phyloP scores from a whole-genome alignment of 2,329 filamentous ascomycete genomes.

The Phoma sp. region DNA sequence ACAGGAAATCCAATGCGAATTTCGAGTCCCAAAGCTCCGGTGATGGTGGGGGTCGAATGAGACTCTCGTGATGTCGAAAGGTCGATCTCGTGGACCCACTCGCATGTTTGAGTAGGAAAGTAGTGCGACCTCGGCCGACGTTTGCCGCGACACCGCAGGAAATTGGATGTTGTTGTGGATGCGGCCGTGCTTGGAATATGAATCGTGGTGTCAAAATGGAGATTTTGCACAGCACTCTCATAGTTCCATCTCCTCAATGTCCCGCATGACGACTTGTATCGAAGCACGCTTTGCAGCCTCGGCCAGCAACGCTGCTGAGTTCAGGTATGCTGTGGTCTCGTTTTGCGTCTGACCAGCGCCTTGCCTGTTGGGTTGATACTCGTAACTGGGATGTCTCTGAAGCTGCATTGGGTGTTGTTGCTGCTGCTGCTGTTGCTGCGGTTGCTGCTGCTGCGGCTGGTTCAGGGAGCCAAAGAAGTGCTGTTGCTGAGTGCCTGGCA shows the following conservation, averaged over 20 bases:
- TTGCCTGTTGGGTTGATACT: conserved; percentile 45
- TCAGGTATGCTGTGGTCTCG: conserved; percentile 69
- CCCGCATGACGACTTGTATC: conserved; percentile 85
- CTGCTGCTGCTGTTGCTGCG: conserved; percentile 38
- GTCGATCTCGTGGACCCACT: conserved; percentile 25
- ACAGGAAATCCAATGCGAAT: conserved; percentile 5
- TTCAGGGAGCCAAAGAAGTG: conserved; percentile 23
- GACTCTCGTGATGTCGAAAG: conserved; percentile 14
- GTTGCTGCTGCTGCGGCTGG: conserved; percentile 41
- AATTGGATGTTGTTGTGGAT: conserved; percentile 1
- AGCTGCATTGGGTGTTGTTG: conserved; percentile 39
- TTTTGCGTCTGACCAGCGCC: conserved; percentile 46
- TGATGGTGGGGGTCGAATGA: conserved; percentile 17
- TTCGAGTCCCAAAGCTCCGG: background rate
- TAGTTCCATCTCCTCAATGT: conserved; percentile 76
- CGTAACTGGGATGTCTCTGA: conserved; percentile 39
- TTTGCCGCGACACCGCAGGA: conserved; percentile 19
- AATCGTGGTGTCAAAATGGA: background rate
- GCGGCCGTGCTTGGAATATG: background rate
- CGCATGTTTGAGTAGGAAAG: conserved; percentile 12
- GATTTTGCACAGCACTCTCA: conserved; percentile 19
- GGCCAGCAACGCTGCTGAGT: conserved; percentile 83
- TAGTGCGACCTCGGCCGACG: conserved; percentile 25
- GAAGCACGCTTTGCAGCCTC: conserved; percentile 94
- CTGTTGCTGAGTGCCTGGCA: conserved; percentile 9